These are phyloP conservation scores for Chaetomiaceae sp. DNA, from an alignment of 2,329 filamentous ascomycete genomes.

Conservation along the genomic window DNA sequence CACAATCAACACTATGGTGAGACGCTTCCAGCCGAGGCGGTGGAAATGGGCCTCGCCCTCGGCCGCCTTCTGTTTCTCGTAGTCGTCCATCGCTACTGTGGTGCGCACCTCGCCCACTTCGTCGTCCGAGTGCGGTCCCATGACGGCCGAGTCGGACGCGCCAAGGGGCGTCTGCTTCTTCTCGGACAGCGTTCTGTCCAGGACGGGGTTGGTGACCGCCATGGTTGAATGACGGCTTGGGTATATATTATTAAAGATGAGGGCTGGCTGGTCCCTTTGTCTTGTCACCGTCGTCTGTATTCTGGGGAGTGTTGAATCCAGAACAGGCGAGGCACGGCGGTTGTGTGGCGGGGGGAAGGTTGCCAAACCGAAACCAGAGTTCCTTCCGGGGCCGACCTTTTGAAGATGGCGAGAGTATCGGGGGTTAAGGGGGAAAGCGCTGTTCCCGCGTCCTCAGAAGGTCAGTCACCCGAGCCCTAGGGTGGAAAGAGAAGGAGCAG, in stretches of 20 bases:
- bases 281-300: conserved; percentile 1
- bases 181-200: conserved; percentile 1
- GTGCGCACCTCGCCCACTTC: conserved; percentile 21
- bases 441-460: conserved; percentile 13
- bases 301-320: conserved; percentile 10
- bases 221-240: conserved; percentile 1
- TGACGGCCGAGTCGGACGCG: not conserved
- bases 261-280: not conserved
- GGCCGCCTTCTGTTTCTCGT: conserved; percentile 43
- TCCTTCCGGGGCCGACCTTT: conserved; percentile 13
- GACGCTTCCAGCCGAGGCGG: conserved; percentile 52
- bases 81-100: conserved; percentile 33
- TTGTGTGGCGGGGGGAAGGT: not conserved
- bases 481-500: not conserved
- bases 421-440: not conserved
- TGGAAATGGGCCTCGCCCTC: conserved; percentile 46
- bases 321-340: conserved; percentile 5
- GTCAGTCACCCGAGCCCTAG: conserved; percentile 7
- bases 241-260: not conserved
- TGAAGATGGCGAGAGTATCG: not conserved
- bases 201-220: conserved; percentile 8
- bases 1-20: conserved; percentile 52
- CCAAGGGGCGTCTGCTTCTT: conserved; percentile 11
- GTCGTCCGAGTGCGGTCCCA: conserved; percentile 13
- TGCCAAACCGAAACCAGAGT: conserved; percentile 1